Conservation (phyloP, 129 eudicot species). For the Artemisia annua region DNA sequence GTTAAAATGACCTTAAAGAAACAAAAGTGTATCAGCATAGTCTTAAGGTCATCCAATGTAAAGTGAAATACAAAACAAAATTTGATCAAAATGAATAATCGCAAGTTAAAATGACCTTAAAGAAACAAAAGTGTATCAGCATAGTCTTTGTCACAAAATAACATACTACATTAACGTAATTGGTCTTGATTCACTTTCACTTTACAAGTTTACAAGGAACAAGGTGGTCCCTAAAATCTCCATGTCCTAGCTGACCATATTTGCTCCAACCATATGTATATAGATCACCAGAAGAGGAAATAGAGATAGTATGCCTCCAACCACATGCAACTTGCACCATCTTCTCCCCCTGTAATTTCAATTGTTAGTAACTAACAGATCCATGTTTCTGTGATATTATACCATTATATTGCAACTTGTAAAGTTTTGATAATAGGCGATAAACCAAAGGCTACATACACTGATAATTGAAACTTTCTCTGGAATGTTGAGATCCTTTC, state of each 20-base stretch:
- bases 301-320: slow-evolving; percentile 97
- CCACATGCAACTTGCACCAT: slow-evolving; percentile 95
- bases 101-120: too few species aligned
- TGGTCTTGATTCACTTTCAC: too few species aligned
- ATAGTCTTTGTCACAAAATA: too few species aligned
- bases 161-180: too few species aligned
- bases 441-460: slow-evolving; percentile 42
- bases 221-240: slow-evolving; percentile 88
- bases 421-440: background rate
- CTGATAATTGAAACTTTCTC: slow-evolving; percentile 62
- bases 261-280: slow-evolving; percentile 98
- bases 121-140: too few species aligned
- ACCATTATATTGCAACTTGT: slow-evolving; percentile 9
- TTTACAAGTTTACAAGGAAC: slow-evolving; percentile 62
- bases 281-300: slow-evolving; percentile 74
- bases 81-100: too few species aligned
- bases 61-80: too few species aligned
- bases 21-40: too few species aligned
- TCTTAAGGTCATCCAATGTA: too few species aligned
- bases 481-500: slow-evolving; percentile 81
- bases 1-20: too few species aligned
- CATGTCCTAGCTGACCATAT: slow-evolving; percentile 98
- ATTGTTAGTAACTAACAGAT: background rate
- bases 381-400: background rate
- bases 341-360: slow-evolving; percentile 58